Evolutionary conservation across 768 basidiomycete genomes (phyloP).

Genomic region (Serpula lacrymans): DNA sequence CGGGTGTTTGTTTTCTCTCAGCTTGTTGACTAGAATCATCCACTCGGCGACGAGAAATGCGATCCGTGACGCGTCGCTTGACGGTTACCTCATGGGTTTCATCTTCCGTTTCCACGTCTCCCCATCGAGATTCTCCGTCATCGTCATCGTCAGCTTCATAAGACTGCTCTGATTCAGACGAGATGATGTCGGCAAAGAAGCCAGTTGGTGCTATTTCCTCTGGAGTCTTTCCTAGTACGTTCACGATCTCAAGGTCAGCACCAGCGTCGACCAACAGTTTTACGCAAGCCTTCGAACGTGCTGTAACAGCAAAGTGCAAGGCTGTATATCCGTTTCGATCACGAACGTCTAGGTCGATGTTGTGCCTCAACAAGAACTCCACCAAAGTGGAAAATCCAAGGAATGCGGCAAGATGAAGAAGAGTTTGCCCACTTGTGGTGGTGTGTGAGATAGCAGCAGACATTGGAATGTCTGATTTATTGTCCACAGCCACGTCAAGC

Average conservation of each 20-base stretch:
- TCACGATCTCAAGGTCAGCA: constrained; percentile 75
- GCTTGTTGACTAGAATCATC: constrained; percentile 11
- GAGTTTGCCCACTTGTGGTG: constrained; percentile 74
- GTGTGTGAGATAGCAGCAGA: constrained; percentile 64
- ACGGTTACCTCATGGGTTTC: constrained; percentile 34
- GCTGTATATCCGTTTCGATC: constrained; percentile 92
- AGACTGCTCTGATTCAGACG: constrained; percentile 23
- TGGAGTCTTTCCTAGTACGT: constrained; percentile 67
- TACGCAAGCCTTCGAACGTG: constrained; percentile 59
- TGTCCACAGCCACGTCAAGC: constrained; percentile 60
- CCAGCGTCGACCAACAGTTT: constrained; percentile 71
- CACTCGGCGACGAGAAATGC: constrained; percentile 30
- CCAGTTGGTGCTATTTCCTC: constrained; percentile 51
- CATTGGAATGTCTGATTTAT: constrained; percentile 37
- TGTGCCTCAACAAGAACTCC: constrained; percentile 65
- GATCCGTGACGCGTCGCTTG: constrained; percentile 29
- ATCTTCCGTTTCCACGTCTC: constrained; percentile 67
- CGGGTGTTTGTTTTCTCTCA: constrained; percentile 10
- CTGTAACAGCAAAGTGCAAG: constrained; percentile 79
- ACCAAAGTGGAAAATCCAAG: constrained; percentile 72
- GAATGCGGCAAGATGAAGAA: constrained; percentile 84
- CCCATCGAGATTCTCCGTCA: constrained; percentile 62
- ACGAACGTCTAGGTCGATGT: constrained; percentile 75
- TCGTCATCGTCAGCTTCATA: constrained; percentile 27
- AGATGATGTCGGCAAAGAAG: constrained; percentile 39